Base-by-base conservation (phyloP, 495 filamentous ascomycete genomes). In the Penicillium herquei region DNA sequence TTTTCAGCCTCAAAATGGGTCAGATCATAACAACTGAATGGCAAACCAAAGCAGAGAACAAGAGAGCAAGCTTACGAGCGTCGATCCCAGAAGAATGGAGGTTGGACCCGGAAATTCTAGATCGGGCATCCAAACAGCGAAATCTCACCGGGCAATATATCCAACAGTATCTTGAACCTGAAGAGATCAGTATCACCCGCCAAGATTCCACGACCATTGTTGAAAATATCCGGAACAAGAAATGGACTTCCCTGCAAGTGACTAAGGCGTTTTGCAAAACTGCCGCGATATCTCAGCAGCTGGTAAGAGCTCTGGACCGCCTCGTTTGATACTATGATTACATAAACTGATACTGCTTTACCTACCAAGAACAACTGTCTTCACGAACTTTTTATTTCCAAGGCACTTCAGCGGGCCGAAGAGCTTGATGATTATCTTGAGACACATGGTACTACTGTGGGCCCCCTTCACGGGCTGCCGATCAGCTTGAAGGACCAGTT, bases 191-290 rank as follows among this genome's bases (percentile, higher is more conserved):
- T 26, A 39, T 39, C 35, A 39, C 6, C 13, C 1, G 9, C 35
- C 35, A 14, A 2, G 39, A 41, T 41, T 10, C 14, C 13, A 41
- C 39, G 1, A n/a, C 12, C 10, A 7, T 41, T n/a, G 12, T 41
- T 2, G 39, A 41, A 17, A 14, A n/a, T 41, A 41, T 41, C 6
- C 39, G n/a, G 10, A n/a, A 7, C 7, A 41, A 41, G 14, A 7
- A n/a, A 1, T 41, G 10, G 12, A 46, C 43, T 9, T 61, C 71
- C 43, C 58, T 66, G 0, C 63, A 65, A 6, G 78, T 82, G 12
- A 72, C 71, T 9, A 69, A 58, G 14, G 77, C 79, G 10, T 82
- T 81, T 49, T 63, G 78, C 9, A 65, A 70, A 11, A 63, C 78
- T 10, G 78, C 78, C 7, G 76, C 65, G 0, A 49, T 80, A 39